Evolutionary conservation across 805 yeast species (phyloP), one percentile per base, ranked within the genome.

Genomic region (Saccharomycopsis selenospora): DNA sequence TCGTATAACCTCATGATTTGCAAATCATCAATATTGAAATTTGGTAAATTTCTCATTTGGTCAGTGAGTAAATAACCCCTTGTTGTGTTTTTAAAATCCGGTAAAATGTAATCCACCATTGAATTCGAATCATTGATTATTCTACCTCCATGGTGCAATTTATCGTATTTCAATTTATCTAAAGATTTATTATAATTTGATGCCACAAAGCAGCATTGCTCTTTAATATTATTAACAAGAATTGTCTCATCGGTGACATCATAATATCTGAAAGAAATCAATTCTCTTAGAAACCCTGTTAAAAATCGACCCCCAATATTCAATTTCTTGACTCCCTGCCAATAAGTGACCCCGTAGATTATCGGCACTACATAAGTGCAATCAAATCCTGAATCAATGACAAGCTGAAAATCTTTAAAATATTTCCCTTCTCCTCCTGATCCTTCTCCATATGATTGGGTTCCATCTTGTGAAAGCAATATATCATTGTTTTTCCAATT

Each of bases 211-310:
- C 86, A 74, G 30, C 91, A 68, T 51, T 75, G 70, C 59, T 90
- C 96, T 59, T 93, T 93, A 55, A 95, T 85, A 43, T 84, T 80
- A 60, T 89, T 87, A 43, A 93, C 81, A 42, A 93, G 66, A 2
- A 85, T 70, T 0, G 95, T 82, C 64, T 95, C 99, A 52, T 93
- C 96, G 61, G 87, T 80, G 56, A 93, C 89, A 59, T 93, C 91
- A 63, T 90, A 93, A 67, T 93, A 93, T 47, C 97, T 72, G 60
- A 85, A 93, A 2, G 96, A 87, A 10, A 91, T 77, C 43, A 86
- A 72, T 60, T 93, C 98, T 54, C 89, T 73, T 46, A 95, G 64
- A 44, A 82, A 77, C 3, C 96, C 96, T 46, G 88, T 86, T 46
- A 93, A 65, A 44, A 86, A 70, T 49, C 86, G 75, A 0, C 99